phyloP scores from a whole-genome alignment of 2,329 filamentous ascomycete genomes.

The Capronia coronata region DNA sequence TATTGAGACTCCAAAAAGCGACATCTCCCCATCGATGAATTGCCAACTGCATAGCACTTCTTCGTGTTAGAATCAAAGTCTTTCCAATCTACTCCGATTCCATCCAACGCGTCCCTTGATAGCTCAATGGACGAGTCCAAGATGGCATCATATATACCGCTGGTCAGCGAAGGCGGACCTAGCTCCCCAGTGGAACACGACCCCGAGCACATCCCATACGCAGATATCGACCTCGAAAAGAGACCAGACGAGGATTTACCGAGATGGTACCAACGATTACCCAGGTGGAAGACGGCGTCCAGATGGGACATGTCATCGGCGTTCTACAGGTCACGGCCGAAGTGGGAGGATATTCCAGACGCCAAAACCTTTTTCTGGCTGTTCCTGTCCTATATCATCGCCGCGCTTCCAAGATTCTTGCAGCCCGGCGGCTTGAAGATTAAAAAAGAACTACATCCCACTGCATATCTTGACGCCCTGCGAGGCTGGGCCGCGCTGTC shows the following conservation, averaged over 20 bases:
- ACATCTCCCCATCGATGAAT: neutral
- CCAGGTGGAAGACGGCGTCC: conserved; percentile 2
- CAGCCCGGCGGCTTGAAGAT: conserved; percentile 7
- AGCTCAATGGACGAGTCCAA: neutral
- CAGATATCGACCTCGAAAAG: conserved; percentile 15
- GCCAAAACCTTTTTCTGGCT: conserved; percentile 3
- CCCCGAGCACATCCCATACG: neutral
- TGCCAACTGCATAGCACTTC: neutral
- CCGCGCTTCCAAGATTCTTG: conserved; percentile 11
- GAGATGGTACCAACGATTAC: conserved; percentile 13
- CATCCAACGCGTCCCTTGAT: neutral
- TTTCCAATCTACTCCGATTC: neutral
- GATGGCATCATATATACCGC: conserved; percentile 7
- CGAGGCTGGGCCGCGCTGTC: conserved; percentile 28
- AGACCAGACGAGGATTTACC: conserved; percentile 4
- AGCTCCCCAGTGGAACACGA: neutral
- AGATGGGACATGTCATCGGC: neutral
- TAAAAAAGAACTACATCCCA: conserved; percentile 21
- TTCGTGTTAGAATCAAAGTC: neutral
- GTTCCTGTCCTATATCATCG: conserved; percentile 4
- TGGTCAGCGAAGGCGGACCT: neutral
- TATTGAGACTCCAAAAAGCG: neutral
- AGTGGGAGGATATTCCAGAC: neutral
- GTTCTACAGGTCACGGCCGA: neutral
- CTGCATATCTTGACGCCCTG: conserved; percentile 30